Base-by-base conservation (phyloP, 2,329 filamentous ascomycete species). In the Fusarium albosuccineum region DNA sequence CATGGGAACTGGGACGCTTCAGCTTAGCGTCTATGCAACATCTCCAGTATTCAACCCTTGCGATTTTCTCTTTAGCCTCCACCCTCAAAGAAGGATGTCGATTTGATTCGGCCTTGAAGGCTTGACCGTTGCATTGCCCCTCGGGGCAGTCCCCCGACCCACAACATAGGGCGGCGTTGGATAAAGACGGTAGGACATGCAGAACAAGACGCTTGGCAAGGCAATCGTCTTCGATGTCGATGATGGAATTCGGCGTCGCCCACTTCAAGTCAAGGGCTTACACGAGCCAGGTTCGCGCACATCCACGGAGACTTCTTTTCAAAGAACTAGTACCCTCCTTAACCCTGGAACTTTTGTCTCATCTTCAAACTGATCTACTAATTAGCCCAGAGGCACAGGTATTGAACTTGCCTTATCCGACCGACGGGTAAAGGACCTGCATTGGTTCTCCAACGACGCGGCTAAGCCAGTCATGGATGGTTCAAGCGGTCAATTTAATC, bases 61-160 rank as follows among this genome's bases (percentile, higher is more conserved):
- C 41, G 49, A 53, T 29, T 52, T 27, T 52, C 42, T 52, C 42
- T 48, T 39, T 41, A 22, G 17, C 46, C 44, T 65, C 57, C 58
- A 57, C 53, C 53, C 45, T 49, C 40, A 51, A 60, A 60, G 50
- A n/a, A 26, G 33, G 33, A 41, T 44, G 30, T 52, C 60, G 62
- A 67, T 64, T 65, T 29, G 41, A 34, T 27, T 29, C 26, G 60
- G 41, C 56, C n/a, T 14, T 14, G 4, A 60, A 67, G 55, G 57
- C 44, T 67, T 34, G 52, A 27, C 48, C 48, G 53, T 67, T 62
- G 54, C 58, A 61, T 57, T 52, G 44, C 39, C 48, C 52, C 48
- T 36, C 52, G 50, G 53, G 62, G 55, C 29, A 27, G 50, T 16
- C 54, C 51, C 64, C 55, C 40, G 56, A 33, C 22, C 40, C 37